phyloP scores from a whole-genome alignment of 139 green algal species.

The Auxenochlorella protothecoides region DNA sequence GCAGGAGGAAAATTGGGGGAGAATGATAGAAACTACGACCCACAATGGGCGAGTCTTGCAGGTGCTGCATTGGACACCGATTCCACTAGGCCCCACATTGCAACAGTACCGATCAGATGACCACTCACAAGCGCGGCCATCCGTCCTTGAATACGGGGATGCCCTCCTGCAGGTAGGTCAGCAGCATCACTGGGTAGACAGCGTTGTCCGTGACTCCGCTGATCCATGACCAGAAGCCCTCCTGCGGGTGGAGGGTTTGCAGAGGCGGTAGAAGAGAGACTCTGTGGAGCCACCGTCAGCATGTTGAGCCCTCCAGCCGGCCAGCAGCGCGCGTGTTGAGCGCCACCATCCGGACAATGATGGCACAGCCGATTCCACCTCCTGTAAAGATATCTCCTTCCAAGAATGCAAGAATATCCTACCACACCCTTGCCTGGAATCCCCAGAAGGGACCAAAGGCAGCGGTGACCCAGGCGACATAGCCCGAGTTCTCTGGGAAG shows the following conservation, averaged over 20 bases:
- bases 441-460: conserved; percentile 95
- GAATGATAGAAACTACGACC: too few species aligned
- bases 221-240: conserved; percentile 87
- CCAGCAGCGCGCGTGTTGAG: too few species aligned
- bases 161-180: conserved; percentile 70
- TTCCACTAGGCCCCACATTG: too few species aligned
- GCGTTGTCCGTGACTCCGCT: conserved; percentile 89
- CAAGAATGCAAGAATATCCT: neutral
- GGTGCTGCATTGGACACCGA: too few species aligned
- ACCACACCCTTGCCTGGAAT: conserved; percentile 53
- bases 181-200: conserved; percentile 92
- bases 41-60: too few species aligned
- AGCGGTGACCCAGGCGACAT: conserved; percentile 89
- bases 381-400: too few species aligned
- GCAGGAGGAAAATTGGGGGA: neutral
- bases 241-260: conserved; percentile 17
- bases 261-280: too few species aligned
- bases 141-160: conserved; percentile 37
- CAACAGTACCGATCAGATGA: too few species aligned
- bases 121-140: conserved; percentile 19
- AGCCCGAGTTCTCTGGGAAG: conserved; percentile 91
- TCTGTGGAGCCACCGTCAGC: too few species aligned
- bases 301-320: too few species aligned
- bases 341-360: too few species aligned
- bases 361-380: too few species aligned